Conservation (phyloP, 495 filamentous ascomycete species). For the Platismatia glauca region DNA sequence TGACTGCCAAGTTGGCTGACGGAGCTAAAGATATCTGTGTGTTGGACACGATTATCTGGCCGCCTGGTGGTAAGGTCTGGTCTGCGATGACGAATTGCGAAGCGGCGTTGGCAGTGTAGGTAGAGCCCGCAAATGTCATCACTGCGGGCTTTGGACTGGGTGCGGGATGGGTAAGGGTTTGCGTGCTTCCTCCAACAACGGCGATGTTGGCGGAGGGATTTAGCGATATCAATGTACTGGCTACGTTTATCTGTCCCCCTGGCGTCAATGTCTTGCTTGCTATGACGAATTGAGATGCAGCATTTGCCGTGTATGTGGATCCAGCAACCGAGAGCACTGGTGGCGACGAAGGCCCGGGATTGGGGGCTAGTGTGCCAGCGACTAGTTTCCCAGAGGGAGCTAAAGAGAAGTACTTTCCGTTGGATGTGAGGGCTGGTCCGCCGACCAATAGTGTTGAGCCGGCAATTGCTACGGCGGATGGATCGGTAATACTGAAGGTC, state of each 20-base stretch:
- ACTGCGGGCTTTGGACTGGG: not conserved
- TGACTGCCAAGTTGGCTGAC: not conserved
- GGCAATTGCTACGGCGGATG: conserved; percentile 9
- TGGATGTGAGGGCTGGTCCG: conserved; percentile 7
- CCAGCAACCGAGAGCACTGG: conserved; percentile 6
- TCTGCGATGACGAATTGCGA: not conserved
- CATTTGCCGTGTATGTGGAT: conserved; percentile 8
- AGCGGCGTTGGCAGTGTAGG: conserved; percentile 1
- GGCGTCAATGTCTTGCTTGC: conserved; percentile 12
- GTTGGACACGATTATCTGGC: conserved; percentile 3
- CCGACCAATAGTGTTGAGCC: conserved; percentile 10
- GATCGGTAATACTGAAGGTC: conserved; percentile 5
- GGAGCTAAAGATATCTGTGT: conserved; percentile 2
- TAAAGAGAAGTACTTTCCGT: conserved; percentile 16
- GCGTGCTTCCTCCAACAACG: not conserved
- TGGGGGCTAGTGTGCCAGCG: conserved; percentile 9
- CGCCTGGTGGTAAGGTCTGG: conserved; percentile 9
- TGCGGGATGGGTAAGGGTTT: not conserved
- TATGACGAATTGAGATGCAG: conserved; percentile 4
- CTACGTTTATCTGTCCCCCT: conserved; percentile 3
- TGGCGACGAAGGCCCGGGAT: not conserved
- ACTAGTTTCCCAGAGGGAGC: conserved; percentile 9
- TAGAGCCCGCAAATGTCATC: conserved; percentile 1
- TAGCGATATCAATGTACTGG: conserved; percentile 5
- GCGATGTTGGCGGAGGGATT: not conserved